A percentile compares a stretch with the other conserved stretches of the same genome.
Conservation (phyloP, 2,329 filamentous ascomycete genomes). For the Lecanosticta acicola region DNA sequence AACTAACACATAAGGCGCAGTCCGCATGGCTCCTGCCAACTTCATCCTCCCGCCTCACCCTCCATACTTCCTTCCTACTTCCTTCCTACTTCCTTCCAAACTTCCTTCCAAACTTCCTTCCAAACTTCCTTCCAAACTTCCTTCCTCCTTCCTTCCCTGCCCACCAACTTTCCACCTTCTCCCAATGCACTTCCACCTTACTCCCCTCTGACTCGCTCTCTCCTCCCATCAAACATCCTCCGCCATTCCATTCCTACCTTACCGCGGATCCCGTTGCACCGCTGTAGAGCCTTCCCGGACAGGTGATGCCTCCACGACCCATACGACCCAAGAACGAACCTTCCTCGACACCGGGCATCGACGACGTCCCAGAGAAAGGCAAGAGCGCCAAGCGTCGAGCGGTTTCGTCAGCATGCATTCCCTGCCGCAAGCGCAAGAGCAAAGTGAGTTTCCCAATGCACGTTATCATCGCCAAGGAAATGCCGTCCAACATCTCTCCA, state of each 20-base stretch:
- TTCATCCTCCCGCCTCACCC: not conserved
- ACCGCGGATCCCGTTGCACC: constrained; percentile 2
- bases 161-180: too few relatives aligned
- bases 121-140: too few relatives aligned
- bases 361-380: constrained; percentile 22
- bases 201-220: too few relatives aligned
- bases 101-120: too few relatives aligned
- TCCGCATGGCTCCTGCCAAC: not conserved
- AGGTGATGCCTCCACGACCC: constrained; percentile 30
- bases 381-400: constrained; percentile 33
- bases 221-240: constrained; percentile 5
- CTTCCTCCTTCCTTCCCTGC: too few relatives aligned
- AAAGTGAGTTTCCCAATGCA: constrained; percentile 42
- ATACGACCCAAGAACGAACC: constrained; percentile 31
- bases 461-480: not conserved
- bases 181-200: too few relatives aligned
- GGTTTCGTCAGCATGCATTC: constrained; percentile 42
- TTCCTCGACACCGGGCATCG: constrained; percentile 16
- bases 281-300: not conserved
- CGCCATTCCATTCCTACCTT: constrained; percentile 5
- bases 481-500: constrained; percentile 27
- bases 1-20: not conserved
- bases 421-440: constrained; percentile 48
- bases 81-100: too few relatives aligned
- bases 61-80: not conserved